Percentiles rank a stretch among this genome's conserved stretches.
Evolutionary conservation across 371 early-diverging fungal species (phyloP).

Genomic region (Actinomortierella ambigua): DNA sequence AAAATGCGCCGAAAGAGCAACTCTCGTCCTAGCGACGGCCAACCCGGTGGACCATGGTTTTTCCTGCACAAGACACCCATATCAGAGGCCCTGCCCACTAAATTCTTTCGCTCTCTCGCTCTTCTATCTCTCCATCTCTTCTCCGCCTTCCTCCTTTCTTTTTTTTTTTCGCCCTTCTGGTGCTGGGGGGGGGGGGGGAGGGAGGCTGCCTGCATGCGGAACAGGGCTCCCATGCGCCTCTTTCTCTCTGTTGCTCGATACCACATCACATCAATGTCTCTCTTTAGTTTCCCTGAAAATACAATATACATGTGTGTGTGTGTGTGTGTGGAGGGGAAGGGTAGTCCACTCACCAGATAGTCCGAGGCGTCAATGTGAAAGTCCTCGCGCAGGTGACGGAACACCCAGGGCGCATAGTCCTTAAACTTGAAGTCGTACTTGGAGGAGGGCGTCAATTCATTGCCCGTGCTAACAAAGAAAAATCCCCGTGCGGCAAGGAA

Average conservation of each 20-base stretch:
- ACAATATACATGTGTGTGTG: too few species aligned
- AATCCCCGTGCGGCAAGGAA: background rate
- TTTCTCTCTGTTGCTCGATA: too few species aligned
- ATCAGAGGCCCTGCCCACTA: too few species aligned
- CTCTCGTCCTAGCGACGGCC: too few species aligned
- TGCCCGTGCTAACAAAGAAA: slow-evolving; percentile 69
- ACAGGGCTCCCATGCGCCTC: too few species aligned
- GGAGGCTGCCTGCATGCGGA: too few species aligned
- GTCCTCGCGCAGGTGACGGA: slow-evolving; percentile 84
- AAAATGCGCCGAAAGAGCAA: background rate
- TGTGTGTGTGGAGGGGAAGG: background rate
- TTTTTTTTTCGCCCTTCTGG: background rate
- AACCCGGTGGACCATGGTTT: too few species aligned
- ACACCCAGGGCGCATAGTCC: slow-evolving; percentile 98
- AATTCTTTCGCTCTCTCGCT: background rate
- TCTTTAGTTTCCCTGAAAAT: too few species aligned
- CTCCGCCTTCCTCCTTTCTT: background rate
- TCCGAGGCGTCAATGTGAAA: slow-evolving; percentile 94
- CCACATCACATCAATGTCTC: too few species aligned
- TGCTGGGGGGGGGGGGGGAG: too few species aligned
- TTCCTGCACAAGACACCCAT: too few species aligned
- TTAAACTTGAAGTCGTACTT: slow-evolving; percentile 98
- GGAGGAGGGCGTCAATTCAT: slow-evolving; percentile 92
- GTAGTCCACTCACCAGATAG: slow-evolving; percentile 78
- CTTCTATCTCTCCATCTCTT: background rate